Base-by-base conservation (phyloP, 139 green algal genomes). In the Deuterostichococcus epilithicus region DNA sequence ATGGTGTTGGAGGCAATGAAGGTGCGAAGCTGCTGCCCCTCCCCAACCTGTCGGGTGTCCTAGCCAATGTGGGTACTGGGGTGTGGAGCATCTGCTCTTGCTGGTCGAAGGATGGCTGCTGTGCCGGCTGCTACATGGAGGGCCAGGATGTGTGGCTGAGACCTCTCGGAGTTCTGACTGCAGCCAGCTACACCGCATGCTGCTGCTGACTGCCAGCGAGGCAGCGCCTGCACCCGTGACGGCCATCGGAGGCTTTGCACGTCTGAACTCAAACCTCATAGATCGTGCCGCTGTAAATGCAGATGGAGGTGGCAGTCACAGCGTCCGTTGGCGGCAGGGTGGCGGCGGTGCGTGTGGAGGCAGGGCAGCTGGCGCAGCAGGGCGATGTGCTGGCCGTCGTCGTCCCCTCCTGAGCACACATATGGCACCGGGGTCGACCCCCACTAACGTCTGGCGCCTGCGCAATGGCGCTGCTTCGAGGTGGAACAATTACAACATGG, bases 1-100 rank as follows among this genome's bases (percentile, higher is more conserved):
- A 66, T 92, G 35, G 84, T 94, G 45, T 84, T 94, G 33, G 89
- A 94, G 68, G 89, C 89, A 6, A 94, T 94, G 89, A 94, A 94
- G 32, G 32, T 70, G 30, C 20, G 18, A 13, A 8, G 13, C 42
- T 52, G 42, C 42, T 52, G 8, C 42, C n/a, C n/a, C n/a, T n/a
- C n/a, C n/a, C n/a, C n/a, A n/a, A n/a, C n/a, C n/a, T n/a, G n/a
- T n/a, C n/a, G n/a, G n/a, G n/a, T n/a, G n/a, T n/a, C n/a, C n/a
- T n/a, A n/a, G n/a, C n/a, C n/a, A n/a, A n/a, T n/a, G n/a, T n/a
- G n/a, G n/a, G n/a, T n/a, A n/a, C n/a, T n/a, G n/a, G n/a, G n/a
- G n/a, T n/a, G n/a, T n/a, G n/a, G n/a, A n/a, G n/a, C n/a, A 52
- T 52, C 8, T 8, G 13, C 8, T 8, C 8, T 52, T n/a, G 3